Conservation (phyloP, 2,329 filamentous ascomycete species). For the Pseudogymnoascus sp. region DNA sequence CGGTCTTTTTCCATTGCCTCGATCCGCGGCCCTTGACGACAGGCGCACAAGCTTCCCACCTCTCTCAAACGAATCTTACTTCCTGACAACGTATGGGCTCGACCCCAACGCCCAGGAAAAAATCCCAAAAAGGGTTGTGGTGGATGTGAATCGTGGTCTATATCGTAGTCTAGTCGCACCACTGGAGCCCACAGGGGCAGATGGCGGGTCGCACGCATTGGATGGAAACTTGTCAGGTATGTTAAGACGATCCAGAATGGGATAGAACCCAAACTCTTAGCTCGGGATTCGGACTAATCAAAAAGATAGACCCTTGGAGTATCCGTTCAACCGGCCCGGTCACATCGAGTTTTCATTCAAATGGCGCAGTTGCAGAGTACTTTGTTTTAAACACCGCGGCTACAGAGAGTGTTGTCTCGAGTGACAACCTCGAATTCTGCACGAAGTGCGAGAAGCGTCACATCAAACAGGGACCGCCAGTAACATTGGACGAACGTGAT, state of each 20-base stretch:
- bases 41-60: neutral
- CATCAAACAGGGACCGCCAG: slow-evolving; percentile 19
- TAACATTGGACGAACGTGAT: slow-evolving; percentile 21
- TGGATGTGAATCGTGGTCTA: neutral
- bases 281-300: neutral
- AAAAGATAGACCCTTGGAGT: neutral
- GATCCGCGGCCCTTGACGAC: neutral
- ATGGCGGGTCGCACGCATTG: neutral
- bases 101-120: neutral
- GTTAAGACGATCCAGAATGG: neutral
- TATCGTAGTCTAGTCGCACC: neutral
- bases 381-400: slow-evolving; percentile 12
- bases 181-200: no score
- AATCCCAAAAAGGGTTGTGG: neutral
- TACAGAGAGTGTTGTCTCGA: slow-evolving; percentile 1
- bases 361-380: neutral
- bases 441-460: slow-evolving; percentile 20
- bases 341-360: neutral
- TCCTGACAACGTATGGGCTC: neutral
- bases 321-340: neutral
- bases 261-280: neutral
- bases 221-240: neutral
- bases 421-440: slow-evolving; percentile 17
- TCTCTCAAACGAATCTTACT: neutral
- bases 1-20: neutral